Evolutionary conservation across 805 yeast species (phyloP).

Genomic region (Millerozyma miso): DNA sequence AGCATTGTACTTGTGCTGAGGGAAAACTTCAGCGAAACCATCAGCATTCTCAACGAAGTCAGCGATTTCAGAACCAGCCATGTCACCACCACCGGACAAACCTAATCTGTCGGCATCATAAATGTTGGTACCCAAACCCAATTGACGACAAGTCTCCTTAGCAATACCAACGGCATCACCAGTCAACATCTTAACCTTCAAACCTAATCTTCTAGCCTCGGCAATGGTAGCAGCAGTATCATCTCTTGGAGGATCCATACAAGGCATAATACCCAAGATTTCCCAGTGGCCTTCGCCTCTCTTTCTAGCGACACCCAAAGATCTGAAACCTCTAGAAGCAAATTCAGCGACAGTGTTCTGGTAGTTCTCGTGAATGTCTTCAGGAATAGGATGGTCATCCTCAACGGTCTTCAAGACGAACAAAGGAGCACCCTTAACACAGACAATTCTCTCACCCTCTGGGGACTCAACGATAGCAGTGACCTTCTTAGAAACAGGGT

Average conservation of each 20-base stretch:
- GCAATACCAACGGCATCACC: constrained; percentile 99
- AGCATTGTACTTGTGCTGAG: constrained; percentile 94
- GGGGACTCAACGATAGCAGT: constrained; percentile 94
- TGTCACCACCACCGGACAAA: constrained; percentile 89
- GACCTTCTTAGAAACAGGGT: constrained; percentile 96
- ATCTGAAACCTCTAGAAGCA: constrained; percentile 97
- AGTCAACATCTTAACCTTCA: constrained; percentile 95
- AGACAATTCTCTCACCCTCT: constrained; percentile 88
- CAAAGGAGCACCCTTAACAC: constrained; percentile 98
- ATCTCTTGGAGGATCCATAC: constrained; percentile 99
- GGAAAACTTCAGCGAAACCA: constrained; percentile 98
- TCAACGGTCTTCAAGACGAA: constrained; percentile 95
- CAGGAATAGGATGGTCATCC: constrained; percentile 95
- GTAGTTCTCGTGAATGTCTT: constrained; percentile 88
- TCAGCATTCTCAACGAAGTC: constrained; percentile 97
- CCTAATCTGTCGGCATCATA: constrained; percentile 96
- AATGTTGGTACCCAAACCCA: constrained; percentile 94
- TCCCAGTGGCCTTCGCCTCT: constrained; percentile 99
- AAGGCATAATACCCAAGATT: constrained; percentile 96
- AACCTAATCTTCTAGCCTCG: constrained; percentile 89
- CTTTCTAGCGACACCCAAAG: constrained; percentile 98
- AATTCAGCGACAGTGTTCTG: constrained; percentile 97
- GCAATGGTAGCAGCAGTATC: constrained; percentile 92
- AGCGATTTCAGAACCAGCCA: constrained; percentile 97
- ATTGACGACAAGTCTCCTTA: constrained; percentile 96